Evolutionary conservation across 495 filamentous ascomycete species (phyloP).

Genomic region (Penicillium argentinense): DNA sequence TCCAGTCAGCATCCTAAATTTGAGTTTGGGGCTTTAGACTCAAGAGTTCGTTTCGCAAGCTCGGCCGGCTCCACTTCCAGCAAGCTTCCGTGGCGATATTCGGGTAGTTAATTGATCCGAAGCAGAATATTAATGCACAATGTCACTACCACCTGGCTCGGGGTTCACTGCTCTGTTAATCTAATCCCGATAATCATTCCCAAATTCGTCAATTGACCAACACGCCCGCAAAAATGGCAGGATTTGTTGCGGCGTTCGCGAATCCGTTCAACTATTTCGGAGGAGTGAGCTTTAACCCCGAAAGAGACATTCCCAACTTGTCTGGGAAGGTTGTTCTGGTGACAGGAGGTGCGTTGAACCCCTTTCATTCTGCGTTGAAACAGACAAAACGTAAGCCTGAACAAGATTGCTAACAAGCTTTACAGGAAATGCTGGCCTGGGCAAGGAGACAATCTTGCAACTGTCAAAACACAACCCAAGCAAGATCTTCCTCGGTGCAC

Average conservation of each 20-base stretch:
- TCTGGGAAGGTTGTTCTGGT: slow-evolving; percentile 53
- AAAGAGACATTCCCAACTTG: slow-evolving; percentile 54
- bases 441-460: slow-evolving; percentile 53
- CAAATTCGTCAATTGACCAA: neutral
- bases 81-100: too few species aligned
- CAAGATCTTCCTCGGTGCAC: slow-evolving; percentile 53
- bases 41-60: too few species aligned
- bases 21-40: too few species aligned
- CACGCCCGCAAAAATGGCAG: slow-evolving; percentile 13
- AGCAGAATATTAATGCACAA: neutral
- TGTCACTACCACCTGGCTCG: neutral
- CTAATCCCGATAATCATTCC: neutral
- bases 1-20: too few species aligned
- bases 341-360: slow-evolving; percentile 52
- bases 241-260: slow-evolving; percentile 18
- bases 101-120: slow-evolving; percentile 1
- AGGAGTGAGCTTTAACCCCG: slow-evolving; percentile 33
- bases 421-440: slow-evolving; percentile 57
- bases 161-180: too few species aligned
- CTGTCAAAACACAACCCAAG: slow-evolving; percentile 55
- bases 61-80: neutral
- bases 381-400: too few species aligned
- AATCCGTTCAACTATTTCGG: slow-evolving; percentile 30
- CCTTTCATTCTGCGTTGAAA: too few species aligned
- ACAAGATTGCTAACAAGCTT: neutral